Conservation (phyloP, 257 asterid species). For the Mitragyna speciosa region DNA sequence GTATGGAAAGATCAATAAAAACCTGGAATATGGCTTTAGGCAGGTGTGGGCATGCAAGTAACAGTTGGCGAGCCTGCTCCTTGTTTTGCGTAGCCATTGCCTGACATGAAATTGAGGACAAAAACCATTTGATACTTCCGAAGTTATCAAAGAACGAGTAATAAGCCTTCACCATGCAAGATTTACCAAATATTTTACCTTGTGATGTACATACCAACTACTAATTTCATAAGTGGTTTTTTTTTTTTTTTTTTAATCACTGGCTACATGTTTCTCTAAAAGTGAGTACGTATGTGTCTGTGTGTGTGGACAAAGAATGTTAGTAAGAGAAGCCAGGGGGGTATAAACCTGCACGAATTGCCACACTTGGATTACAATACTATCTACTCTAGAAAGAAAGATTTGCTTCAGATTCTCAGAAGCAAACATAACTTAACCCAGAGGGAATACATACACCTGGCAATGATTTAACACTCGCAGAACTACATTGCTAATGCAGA, state of each 20-base stretch:
- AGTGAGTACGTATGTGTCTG: no score
- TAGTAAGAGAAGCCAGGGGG: not conserved
- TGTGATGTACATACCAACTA: not conserved
- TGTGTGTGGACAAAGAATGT: not conserved
- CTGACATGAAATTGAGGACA: slow-evolving; percentile 37
- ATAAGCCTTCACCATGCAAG: not conserved
- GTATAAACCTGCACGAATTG: not conserved
- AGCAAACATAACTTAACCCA: not conserved
- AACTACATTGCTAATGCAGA: not conserved
- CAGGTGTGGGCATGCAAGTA: slow-evolving; percentile 67
- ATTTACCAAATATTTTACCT: not conserved
- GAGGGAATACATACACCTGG: not conserved
- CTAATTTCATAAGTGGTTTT: not conserved
- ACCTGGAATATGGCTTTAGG: slow-evolving; percentile 93
- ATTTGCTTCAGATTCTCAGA: not conserved
- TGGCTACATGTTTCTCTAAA: not conserved
- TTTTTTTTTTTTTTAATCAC: no score
- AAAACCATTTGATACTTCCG: slow-evolving; percentile 19
- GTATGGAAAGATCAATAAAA: slow-evolving; percentile 9
- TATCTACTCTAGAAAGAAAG: not conserved
- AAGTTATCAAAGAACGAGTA: not conserved
- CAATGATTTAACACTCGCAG: not conserved
- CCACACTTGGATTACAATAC: not conserved
- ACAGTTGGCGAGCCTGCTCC: slow-evolving; percentile 71
- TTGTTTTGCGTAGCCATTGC: slow-evolving; percentile 75